phyloP scores from a whole-genome alignment of 2,329 filamentous ascomycete genomes.

The Ophiostoma ulmi region DNA sequence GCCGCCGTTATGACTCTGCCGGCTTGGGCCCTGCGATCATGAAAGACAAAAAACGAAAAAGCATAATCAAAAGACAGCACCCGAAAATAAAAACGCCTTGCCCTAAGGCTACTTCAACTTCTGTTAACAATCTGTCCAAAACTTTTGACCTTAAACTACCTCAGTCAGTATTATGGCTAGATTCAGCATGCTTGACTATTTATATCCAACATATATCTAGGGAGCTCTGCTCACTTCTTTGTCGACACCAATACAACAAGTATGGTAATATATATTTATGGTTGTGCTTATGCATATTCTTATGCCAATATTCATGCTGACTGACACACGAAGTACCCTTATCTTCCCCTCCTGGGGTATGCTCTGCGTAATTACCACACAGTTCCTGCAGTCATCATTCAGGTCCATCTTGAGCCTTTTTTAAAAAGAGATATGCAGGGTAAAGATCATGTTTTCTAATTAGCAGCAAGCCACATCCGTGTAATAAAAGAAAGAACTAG shows the following conservation, averaged over 20 bases:
- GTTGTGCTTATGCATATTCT: not conserved
- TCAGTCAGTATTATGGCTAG: not conserved
- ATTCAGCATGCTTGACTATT: not conserved
- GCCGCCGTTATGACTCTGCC: not conserved
- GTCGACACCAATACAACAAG: not conserved
- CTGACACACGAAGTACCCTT: not conserved
- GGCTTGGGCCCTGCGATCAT: not conserved
- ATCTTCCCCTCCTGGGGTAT: not conserved
- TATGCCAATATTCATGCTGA: not conserved
- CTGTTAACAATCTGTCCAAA: not conserved
- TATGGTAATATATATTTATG: not conserved
- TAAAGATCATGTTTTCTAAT: not conserved
- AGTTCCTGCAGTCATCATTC: not conserved
- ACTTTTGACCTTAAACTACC: not conserved
- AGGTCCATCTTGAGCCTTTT: not conserved
- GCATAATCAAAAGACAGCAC: not conserved
- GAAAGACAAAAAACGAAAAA: not conserved
- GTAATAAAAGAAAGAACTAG: not conserved
- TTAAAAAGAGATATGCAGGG: not conserved
- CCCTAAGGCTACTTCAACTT: not conserved
- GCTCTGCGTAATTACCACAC: not conserved
- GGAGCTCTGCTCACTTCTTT: not conserved
- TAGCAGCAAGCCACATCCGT: slow-evolving; percentile 9
- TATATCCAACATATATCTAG: not conserved
- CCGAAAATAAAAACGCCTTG: not conserved